Conservation (phyloP, 441 rosid species). For the Dalechampia spathulata region DNA sequence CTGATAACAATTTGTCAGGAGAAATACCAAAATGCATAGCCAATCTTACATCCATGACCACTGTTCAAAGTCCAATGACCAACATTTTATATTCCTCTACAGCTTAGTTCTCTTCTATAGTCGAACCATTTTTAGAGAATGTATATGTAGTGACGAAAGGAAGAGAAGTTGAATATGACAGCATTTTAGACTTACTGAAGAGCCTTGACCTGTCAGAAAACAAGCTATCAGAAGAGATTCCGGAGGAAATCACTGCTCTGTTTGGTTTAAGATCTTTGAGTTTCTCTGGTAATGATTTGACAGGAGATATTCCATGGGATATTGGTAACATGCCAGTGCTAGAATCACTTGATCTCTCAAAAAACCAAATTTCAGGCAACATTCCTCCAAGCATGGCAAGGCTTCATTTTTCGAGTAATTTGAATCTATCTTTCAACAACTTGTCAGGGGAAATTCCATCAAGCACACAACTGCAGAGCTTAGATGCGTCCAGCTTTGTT, state of each 20-base stretch:
- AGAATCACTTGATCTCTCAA: slow-evolving; percentile 28
- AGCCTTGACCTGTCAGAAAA: slow-evolving; percentile 39
- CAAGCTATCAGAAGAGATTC: slow-evolving; percentile 36
- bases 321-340: slow-evolving; percentile 25
- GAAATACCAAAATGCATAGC: slow-evolving; percentile 3
- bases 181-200: slow-evolving; percentile 20
- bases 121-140: background rate
- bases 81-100: slow-evolving; percentile 24
- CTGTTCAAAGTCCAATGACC: background rate
- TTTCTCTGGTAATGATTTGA: slow-evolving; percentile 22
- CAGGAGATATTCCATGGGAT: slow-evolving; percentile 22
- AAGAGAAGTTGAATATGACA: slow-evolving; percentile 21
- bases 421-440: slow-evolving; percentile 29
- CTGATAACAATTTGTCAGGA: slow-evolving; percentile 6
- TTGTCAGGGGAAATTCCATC: slow-evolving; percentile 26
- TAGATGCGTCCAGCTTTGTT: slow-evolving; percentile 20
- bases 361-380: slow-evolving; percentile 24
- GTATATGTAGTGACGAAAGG: slow-evolving; percentile 14
- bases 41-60: slow-evolving; percentile 9
- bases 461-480: slow-evolving; percentile 18
- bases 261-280: slow-evolving; percentile 24
- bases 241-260: slow-evolving; percentile 25
- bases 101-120: background rate
- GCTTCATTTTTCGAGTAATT: slow-evolving; percentile 15
- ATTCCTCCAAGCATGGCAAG: slow-evolving; percentile 33